Base-by-base conservation (phyloP, 306 rosid genomes). In the Medicago arabica region DNA sequence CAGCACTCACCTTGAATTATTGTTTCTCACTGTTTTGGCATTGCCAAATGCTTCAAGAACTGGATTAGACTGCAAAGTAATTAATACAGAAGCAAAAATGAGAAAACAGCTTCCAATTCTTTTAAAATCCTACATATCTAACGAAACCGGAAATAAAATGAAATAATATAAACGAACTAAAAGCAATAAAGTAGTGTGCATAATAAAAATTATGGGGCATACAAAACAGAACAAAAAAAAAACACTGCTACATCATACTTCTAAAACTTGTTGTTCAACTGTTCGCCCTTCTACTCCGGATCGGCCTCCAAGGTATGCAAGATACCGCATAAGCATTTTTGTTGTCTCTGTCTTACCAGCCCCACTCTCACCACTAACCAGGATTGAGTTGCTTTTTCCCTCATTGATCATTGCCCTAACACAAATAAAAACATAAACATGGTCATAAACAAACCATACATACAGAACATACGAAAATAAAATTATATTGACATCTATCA, bases 281-380 rank as follows among this genome's bases (percentile, higher is more conserved):
- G 99, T 96, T 36, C 99, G 85, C 67, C 99, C 99, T 91, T 96
- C 99, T 70, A 96, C 99, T 72, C 99, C 99, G 81, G 97, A 90
- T 65, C 99, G 98, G 47, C 99, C 99, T 40, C 99, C 99, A 49
- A 96, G 97, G 84, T 90, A 85, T 16, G 99, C 99, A 83, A 96
- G 99, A 87, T 96, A 96, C 18, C 94, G 87, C 99, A 96, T 96
- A 58, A 96, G 98, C 99, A 96, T 96, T 84, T 96, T 96, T 75
- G 99, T 96, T 55, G 99, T 96, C 88, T 96, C 99, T 59, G 99
- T 96, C 87, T 96, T 96, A 83, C 99, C 99, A 81, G 99, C 99
- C 59, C 99, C 99, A 85, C 99, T 96, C 85, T 96, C 99, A 79
- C 99, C 99, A 18, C 99, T 96, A 34, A 96, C 99, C 78, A 96